These are phyloP conservation scores for Cadophora sp. DNA, from an alignment of 2,329 filamentous ascomycete species.

Conservation along the genomic window DNA sequence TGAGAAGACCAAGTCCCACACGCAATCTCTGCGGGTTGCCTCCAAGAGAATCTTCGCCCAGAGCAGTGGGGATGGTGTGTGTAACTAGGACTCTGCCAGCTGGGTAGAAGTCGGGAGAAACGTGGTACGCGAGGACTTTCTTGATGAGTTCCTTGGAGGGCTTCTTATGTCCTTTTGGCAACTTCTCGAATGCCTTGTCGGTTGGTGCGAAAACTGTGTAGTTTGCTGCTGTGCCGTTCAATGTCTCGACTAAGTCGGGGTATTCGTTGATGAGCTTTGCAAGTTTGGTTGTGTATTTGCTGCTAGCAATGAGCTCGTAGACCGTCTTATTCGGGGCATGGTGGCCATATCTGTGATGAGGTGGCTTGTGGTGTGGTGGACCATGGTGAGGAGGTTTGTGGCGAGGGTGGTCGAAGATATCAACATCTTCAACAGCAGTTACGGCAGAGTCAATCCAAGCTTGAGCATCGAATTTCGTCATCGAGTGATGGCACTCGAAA, in stretches of 20 bases:
- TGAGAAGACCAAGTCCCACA: constrained; percentile 63
- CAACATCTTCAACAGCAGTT: constrained; percentile 44
- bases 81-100: constrained; percentile 68
- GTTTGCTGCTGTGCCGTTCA: constrained; percentile 78
- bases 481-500: constrained; percentile 42
- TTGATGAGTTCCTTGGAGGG: constrained; percentile 74
- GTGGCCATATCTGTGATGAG: constrained; percentile 44
- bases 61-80: constrained; percentile 76
- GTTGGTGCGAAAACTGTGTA: constrained; percentile 84
- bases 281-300: constrained; percentile 79
- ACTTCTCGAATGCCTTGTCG: constrained; percentile 74
- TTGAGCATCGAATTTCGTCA: constrained; percentile 43
- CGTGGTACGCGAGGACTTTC: constrained; percentile 75
- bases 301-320: constrained; percentile 78
- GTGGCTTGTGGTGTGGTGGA: constrained; percentile 37
- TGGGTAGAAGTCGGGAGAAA: constrained; percentile 71
- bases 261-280: constrained; percentile 77
- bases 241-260: constrained; percentile 70
- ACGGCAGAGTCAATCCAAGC: constrained; percentile 45
- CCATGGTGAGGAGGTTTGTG: constrained; percentile 41
- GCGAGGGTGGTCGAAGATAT: constrained; percentile 35
- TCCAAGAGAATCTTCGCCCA: constrained; percentile 65
- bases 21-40: constrained; percentile 75
- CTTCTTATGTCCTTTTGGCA: constrained; percentile 60
- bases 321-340: constrained; percentile 69